These are phyloP conservation scores for Piper betle DNA, from an alignment of 164 flowering plant genomes.

Conservation along the genomic window DNA sequence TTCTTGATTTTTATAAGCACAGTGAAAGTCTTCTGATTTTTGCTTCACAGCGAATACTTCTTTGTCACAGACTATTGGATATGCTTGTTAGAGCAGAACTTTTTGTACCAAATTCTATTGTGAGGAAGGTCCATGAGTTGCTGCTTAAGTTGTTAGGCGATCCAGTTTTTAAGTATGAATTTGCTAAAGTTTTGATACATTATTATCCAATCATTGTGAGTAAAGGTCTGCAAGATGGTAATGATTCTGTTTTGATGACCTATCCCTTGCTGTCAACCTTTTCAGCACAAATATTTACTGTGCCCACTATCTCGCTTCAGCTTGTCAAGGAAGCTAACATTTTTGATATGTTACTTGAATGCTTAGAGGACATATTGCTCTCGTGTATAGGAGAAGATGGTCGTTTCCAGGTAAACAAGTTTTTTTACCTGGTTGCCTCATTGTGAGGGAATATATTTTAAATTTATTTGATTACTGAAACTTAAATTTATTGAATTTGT, in stretches of 20 bases:
- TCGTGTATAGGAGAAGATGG: constrained; percentile 70
- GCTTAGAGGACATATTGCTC: constrained; percentile 53
- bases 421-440: neutral
- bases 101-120: constrained; percentile 29
- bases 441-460: too few species aligned
- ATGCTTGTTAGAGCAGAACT: constrained; percentile 69
- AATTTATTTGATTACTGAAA: too few species aligned
- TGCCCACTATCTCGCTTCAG: constrained; percentile 71
- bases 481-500: too few species aligned
- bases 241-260: constrained; percentile 26
- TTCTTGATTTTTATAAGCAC: constrained; percentile 61
- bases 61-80: constrained; percentile 48
- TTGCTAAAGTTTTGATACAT: constrained; percentile 58
- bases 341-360: constrained; percentile 46
- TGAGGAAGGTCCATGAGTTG: constrained; percentile 63
- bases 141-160: constrained; percentile 84
- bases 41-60: constrained; percentile 44
- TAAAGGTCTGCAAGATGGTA: constrained; percentile 40
- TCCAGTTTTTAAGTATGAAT: constrained; percentile 79
- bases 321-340: constrained; percentile 81
- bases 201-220: constrained; percentile 59
- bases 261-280: constrained; percentile 57
- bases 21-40: constrained; percentile 93
- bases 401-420: constrained; percentile 46
- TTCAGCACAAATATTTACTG: constrained; percentile 89